Base-by-base conservation (phyloP, 495 filamentous ascomycete genomes). In the Lophiostoma macrostomum region DNA sequence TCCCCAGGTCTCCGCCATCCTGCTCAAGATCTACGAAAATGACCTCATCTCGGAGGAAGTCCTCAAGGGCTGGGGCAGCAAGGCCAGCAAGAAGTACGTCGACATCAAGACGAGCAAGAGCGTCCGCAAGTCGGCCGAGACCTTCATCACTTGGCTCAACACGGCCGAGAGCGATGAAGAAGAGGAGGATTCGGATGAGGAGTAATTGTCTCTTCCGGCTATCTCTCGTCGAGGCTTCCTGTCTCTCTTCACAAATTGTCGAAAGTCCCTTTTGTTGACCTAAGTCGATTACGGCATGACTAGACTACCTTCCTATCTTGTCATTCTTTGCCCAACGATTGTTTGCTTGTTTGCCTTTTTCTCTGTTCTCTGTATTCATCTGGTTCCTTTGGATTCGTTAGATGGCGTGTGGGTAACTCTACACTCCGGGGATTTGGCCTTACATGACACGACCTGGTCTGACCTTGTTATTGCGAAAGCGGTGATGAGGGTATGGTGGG, bases 41-140 rank as follows among this genome's bases (percentile, higher is more conserved):
- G 91, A 97, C 50, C 78, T 98, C 40, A 71, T 94, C 56, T 80
- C 78, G 29, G 93, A 98, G 74, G 89, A 91, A 40, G 80, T 88
- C 23, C 78, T 95, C 68, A 90, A 85, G 73, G 84, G 84, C 47
- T 98, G 93, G 93, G 89, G 90, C 50, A 75, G 79, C 61, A 94
- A 91, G 78, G 89, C 91, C 27, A 95, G 89, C 80, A 96, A 94
- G 82, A 95, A 95, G 71, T 96, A 96, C 67, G 89, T 96, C 66
- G 93, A 97, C 61, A 66, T 91, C 29, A 58, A 81, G 35, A 91
- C 82, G 51, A 95, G 89, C 75, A 91, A 89, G 78, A 95, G 95
- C 78, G 87, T 97, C 62, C 87, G 90, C 77, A 93, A 95, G 78
- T 82, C 87, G 53, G 91, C 93, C 27, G 86, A 91, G 77, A 83